phyloP scores from a whole-genome alignment of 257 asterid species.

The Coffea eugenioides region DNA sequence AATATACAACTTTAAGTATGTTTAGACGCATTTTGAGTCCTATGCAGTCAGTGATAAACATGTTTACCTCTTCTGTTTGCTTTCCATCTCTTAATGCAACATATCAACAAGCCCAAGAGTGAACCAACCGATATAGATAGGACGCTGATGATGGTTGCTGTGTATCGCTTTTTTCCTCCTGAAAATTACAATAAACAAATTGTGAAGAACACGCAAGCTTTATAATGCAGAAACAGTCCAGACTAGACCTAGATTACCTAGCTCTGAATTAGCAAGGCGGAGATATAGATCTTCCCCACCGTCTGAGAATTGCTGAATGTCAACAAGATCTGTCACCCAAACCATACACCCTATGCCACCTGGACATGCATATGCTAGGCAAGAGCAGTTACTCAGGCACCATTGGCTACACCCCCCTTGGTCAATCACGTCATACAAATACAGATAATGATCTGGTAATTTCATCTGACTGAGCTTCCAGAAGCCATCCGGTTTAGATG shows the following conservation, averaged over 20 bases:
- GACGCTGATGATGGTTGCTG: slow-evolving; percentile 11
- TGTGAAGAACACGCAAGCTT: not conserved
- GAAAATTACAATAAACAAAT: slow-evolving; percentile 2
- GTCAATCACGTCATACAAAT: slow-evolving; percentile 11
- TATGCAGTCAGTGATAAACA: not conserved
- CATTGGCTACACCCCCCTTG: slow-evolving; percentile 6
- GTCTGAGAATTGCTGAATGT: slow-evolving; percentile 23
- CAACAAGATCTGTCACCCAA: slow-evolving; percentile 28
- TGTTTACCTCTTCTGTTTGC: slow-evolving; percentile 10
- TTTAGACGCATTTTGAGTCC: no score
- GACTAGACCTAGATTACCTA: slow-evolving; percentile 7
- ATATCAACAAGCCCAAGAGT: slow-evolving; percentile 5
- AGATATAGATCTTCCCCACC: slow-evolving; percentile 26
- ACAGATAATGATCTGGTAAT: slow-evolving; percentile 29
- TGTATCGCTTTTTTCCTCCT: slow-evolving; percentile 12
- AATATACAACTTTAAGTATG: no score
- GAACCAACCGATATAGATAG: slow-evolving; percentile 5
- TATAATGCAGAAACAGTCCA: not conserved
- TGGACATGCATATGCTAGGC: slow-evolving; percentile 34
- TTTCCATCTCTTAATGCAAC: slow-evolving; percentile 13
- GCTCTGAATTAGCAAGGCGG: slow-evolving; percentile 25
- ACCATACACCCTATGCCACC: slow-evolving; percentile 33
- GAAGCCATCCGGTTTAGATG: slow-evolving; percentile 20
- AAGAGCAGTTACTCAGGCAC: slow-evolving; percentile 39
- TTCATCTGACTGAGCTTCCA: slow-evolving; percentile 22